Evolutionary conservation across 495 filamentous ascomycete species (phyloP).

Genomic region (Xylaria nigripes): DNA sequence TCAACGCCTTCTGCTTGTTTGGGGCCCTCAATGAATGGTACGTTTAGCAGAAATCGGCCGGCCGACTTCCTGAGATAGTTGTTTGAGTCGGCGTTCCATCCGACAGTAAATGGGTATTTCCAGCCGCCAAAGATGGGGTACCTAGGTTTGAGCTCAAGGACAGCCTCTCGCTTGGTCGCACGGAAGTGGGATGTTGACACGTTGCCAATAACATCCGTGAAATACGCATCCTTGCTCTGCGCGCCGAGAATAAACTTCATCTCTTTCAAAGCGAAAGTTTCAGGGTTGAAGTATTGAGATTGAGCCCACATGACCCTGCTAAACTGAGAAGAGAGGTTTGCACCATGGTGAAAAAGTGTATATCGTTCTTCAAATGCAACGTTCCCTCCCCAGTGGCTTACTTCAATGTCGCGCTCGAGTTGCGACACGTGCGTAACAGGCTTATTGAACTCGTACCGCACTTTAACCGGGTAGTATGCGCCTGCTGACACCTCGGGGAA

Average conservation of each 20-base stretch:
- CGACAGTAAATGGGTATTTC: slow-evolving; percentile 93
- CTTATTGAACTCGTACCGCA: slow-evolving; percentile 94
- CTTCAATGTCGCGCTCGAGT: slow-evolving; percentile 84
- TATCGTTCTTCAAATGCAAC: slow-evolving; percentile 91
- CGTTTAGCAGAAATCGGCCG: slow-evolving; percentile 74
- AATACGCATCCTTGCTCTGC: slow-evolving; percentile 80
- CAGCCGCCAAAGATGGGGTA: slow-evolving; percentile 93
- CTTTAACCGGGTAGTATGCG: slow-evolving; percentile 57
- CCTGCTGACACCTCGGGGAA: slow-evolving; percentile 71
- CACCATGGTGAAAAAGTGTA: slow-evolving; percentile 77
- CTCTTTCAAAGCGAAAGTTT: slow-evolving; percentile 70
- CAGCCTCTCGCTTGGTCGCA: slow-evolving; percentile 65
- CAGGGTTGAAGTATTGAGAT: slow-evolving; percentile 64
- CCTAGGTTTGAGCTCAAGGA: slow-evolving; percentile 81
- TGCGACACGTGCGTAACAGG: slow-evolving; percentile 68
- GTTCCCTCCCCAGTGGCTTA: slow-evolving; percentile 97
- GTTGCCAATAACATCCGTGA: slow-evolving; percentile 94
- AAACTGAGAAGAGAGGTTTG: slow-evolving; percentile 76
- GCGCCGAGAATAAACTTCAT: slow-evolving; percentile 68
- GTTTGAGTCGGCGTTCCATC: slow-evolving; percentile 82
- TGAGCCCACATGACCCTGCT: slow-evolving; percentile 77
- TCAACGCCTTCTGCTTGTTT: slow-evolving; percentile 74
- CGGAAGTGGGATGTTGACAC: slow-evolving; percentile 89
- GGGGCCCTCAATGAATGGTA: slow-evolving; percentile 93
- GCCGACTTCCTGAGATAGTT: slow-evolving; percentile 57